Percentiles rank a stretch among this genome's conserved stretches.
These are phyloP conservation scores for Castanea sativa DNA, from an alignment of 306 rosid genomes.

Conservation along the genomic window DNA sequence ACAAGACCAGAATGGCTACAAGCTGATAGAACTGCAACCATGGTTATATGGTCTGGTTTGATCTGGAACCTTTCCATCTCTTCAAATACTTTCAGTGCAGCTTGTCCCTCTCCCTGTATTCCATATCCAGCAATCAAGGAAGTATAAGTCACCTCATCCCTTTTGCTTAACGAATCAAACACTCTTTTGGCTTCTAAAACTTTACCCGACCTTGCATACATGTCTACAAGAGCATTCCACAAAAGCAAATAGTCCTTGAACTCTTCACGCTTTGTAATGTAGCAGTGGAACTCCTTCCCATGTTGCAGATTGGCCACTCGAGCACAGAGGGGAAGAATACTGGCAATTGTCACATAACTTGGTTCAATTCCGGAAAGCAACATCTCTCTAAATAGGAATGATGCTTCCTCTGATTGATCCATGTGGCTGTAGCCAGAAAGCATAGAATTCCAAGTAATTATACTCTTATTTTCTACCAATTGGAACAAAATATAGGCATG, in stretches of 20 bases:
- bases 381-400: constrained; percentile 74
- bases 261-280: constrained; percentile 53
- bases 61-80: constrained; percentile 60
- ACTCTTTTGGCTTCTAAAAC: constrained; percentile 67
- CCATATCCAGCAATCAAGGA: constrained; percentile 85
- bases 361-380: constrained; percentile 58
- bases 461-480: constrained; percentile 43
- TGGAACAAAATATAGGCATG: constrained; percentile 61
- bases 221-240: constrained; percentile 84
- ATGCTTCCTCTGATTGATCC: constrained; percentile 70
- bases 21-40: constrained; percentile 79
- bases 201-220: constrained; percentile 89
- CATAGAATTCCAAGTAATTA: constrained; percentile 81
- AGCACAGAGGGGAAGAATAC: constrained; percentile 89
- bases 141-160: constrained; percentile 84
- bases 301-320: constrained; percentile 82
- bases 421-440: constrained; percentile 67
- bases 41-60: constrained; percentile 75
- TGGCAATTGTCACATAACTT: constrained; percentile 70
- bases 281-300: constrained; percentile 88
- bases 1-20: constrained; percentile 90
- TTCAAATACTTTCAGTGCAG: constrained; percentile 64
- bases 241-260: constrained; percentile 46
- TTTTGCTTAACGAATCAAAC: constrained; percentile 58
- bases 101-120: constrained; percentile 72